phyloP scores from a whole-genome alignment of 2,329 filamentous ascomycete species.

The Neofusicoccum kwambonambiense region DNA sequence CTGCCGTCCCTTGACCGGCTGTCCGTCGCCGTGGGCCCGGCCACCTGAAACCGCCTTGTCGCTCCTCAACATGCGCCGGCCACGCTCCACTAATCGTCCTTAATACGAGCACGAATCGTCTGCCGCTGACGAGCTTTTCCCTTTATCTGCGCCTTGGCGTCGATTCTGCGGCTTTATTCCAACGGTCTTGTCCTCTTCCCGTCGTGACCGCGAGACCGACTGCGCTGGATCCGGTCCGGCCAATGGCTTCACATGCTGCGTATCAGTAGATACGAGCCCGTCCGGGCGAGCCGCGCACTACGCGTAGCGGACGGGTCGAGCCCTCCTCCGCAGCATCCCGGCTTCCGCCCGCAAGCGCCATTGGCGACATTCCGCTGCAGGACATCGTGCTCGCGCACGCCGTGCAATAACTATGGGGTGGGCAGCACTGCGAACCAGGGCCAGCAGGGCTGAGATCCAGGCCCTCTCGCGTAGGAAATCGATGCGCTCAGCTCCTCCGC shows the following conservation, averaged over 20 bases:
- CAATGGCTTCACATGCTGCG: background rate
- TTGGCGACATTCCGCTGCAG: background rate
- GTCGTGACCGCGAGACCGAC: background rate
- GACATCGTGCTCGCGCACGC: background rate
- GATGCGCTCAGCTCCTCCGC: background rate
- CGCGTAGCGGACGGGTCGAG: background rate
- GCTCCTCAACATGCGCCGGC: background rate
- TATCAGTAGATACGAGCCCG: constrained; percentile 11
- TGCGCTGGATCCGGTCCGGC: background rate
- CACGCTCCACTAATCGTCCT: background rate
- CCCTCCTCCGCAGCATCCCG: background rate
- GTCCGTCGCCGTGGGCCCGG: constrained; percentile 1
- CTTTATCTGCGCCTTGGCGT: constrained; percentile 4
- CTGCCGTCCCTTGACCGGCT: background rate
- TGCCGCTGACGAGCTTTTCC: background rate
- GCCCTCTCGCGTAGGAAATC: no score
- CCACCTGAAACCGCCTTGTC: constrained; percentile 1
- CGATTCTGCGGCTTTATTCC: background rate
- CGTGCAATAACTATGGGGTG: background rate
- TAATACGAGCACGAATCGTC: constrained; percentile 10
- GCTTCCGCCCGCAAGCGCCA: background rate
- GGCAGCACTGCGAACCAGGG: no score
- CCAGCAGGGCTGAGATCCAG: no score
- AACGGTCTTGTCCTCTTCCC: background rate
- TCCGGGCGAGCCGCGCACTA: constrained; percentile 9